Percentiles rank a stretch among this genome's conserved stretches.
Evolutionary conservation across 116 monocot genomes (phyloP).

Genomic region (Thalassia testudinum): DNA sequence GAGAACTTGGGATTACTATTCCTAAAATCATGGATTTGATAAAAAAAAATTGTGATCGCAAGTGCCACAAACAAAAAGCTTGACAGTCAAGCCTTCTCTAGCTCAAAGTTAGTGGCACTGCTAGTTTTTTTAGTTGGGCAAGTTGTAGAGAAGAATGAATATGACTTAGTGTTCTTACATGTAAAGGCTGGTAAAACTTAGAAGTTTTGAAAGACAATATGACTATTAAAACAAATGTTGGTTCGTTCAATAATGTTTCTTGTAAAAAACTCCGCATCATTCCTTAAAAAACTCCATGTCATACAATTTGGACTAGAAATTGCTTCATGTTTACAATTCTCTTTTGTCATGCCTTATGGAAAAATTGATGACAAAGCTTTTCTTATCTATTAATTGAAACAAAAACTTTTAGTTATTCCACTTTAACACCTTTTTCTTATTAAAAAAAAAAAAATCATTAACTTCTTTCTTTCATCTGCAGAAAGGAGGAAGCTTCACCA

Average conservation of each 20-base stretch:
- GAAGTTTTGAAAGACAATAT: conserved; percentile 27
- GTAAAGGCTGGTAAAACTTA: conserved; percentile 19
- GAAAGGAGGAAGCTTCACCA: no score
- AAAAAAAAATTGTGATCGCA: conserved; percentile 3
- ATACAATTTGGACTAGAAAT: conserved; percentile 30
- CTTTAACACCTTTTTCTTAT: no score
- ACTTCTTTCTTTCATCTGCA: no score
- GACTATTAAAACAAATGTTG: conserved; percentile 17
- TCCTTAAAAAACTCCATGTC: no score
- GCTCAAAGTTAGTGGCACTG: conserved; percentile 23
- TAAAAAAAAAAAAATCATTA: no score
- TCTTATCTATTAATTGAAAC: no score
- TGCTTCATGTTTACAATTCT: conserved; percentile 62
- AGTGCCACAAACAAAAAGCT: conserved; percentile 1
- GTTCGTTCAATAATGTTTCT: conserved; percentile 53
- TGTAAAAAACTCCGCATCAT: conserved; percentile 37
- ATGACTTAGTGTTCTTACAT: conserved; percentile 75
- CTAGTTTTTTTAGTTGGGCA: conserved; percentile 60
- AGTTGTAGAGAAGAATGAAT: conserved; percentile 51
- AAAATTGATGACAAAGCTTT: conserved; percentile 19
- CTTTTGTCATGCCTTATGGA: conserved; percentile 60
- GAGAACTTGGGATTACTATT: conserved; percentile 49
- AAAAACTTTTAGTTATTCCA: conserved; percentile 13
- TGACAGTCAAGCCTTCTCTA: conserved; percentile 5
- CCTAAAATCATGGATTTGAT: conserved; percentile 24